Evolutionary conservation across 345 rosid genomes (phyloP), one percentile per base, ranked within the genome.

Genomic region (Populus ilicifolia): DNA sequence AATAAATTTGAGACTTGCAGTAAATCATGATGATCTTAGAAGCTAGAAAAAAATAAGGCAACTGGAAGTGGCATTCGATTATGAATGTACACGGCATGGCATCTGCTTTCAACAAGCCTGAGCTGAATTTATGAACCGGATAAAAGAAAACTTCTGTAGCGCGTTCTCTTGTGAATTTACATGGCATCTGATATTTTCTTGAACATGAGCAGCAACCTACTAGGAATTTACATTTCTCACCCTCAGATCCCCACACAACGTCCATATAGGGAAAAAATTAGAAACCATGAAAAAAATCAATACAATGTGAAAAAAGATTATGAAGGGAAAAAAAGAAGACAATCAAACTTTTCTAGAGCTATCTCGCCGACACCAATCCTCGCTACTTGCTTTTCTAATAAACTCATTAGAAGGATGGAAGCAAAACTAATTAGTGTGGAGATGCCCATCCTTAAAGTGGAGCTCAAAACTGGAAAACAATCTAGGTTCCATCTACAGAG

Each of bases 151-250:
- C 30, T 41, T 65, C 67, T 80, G 78, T 52, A 69, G 64, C 69
- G 67, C 75, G 52, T 82, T 78, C 38, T 29, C 81, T 78, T 65
- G 75, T 70, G 79, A 82, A 82, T 82, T 74, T 82, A 82, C 84
- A 78, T 50, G 81, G 84, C 76, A 70, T 71, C 74, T 77, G 72
- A 71, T 71, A 64, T 36, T 74, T 65, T 38, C 23, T 20, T 23
- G 25, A 67, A 80, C 81, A 77, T 30, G 62, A 83, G 80, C 83
- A 81, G 56, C 86, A 84, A 75, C 85, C 89, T 84, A 85, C 82
- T 79, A 78, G 44, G 87, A 84, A 90, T 90, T 82, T 90, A 90
- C 93, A 90, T 78, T 90, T 86, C 84, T 76, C 85, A 79, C 73
- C 85, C 78, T 79, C 86, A 85, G 72, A 73, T 85, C 54, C 83